Percentiles rank a stretch among this genome's conserved stretches.
Evolutionary conservation across 805 yeast genomes (phyloP).

Genomic region (Saccharomycopsis vini): DNA sequence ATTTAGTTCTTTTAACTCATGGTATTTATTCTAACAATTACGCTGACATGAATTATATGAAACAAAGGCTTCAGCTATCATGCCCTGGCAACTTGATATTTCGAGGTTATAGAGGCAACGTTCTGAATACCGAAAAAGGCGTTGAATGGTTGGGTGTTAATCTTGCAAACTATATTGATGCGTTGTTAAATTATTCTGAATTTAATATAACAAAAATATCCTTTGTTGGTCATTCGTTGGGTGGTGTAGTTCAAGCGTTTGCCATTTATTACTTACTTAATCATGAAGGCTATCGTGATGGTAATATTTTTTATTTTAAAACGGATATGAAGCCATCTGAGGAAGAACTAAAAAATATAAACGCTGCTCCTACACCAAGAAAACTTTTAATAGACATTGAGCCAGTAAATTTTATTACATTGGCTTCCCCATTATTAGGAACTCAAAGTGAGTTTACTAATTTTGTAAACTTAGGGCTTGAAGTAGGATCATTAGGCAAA

Average conservation of each 20-base stretch:
- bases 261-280: constrained; percentile 71
- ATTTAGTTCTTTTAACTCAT: constrained; percentile 79
- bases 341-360: not conserved
- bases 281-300: constrained; percentile 21
- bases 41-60: constrained; percentile 82
- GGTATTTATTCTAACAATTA: constrained; percentile 87
- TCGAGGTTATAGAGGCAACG: constrained; percentile 76
- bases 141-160: constrained; percentile 75
- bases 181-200: constrained; percentile 35
- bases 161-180: constrained; percentile 63
- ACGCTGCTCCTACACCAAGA: not conserved
- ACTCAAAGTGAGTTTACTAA: constrained; percentile 81
- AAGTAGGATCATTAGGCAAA: constrained; percentile 82
- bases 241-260: constrained; percentile 87
- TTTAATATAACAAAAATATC: constrained; percentile 54
- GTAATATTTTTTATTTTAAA: constrained; percentile 7
- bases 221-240: constrained; percentile 87
- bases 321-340: not conserved
- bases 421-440: constrained; percentile 88
- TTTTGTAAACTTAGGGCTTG: constrained; percentile 74
- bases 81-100: constrained; percentile 50
- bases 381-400: constrained; percentile 7
- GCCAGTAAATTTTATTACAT: constrained; percentile 71
- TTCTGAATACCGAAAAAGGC: constrained; percentile 84
- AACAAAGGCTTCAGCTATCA: constrained; percentile 55